Percentiles rank a stretch among this genome's conserved stretches.
Conservation (phyloP, 331 rosid species). For the Phaseolus coccineus region DNA sequence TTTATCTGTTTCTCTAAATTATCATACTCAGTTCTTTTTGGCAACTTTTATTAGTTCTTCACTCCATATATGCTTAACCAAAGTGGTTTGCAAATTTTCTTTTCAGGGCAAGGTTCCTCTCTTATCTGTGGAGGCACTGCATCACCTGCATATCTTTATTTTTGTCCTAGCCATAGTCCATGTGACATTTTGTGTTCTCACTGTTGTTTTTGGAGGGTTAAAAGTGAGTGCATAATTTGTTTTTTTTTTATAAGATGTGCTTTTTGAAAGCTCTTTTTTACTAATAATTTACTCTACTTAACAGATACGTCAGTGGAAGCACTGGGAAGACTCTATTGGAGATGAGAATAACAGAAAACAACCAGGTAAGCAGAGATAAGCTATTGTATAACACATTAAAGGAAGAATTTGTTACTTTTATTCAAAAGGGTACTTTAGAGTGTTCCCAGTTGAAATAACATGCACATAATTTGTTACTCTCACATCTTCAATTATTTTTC, state of each 20-base stretch:
- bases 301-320: slow-evolving; percentile 75
- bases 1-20: background rate
- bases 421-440: too few species aligned
- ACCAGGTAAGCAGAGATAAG: slow-evolving; percentile 43
- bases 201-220: slow-evolving; percentile 64
- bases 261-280: background rate
- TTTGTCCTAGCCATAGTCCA: slow-evolving; percentile 74
- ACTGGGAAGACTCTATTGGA: slow-evolving; percentile 64
- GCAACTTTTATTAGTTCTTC: background rate
- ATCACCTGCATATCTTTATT: slow-evolving; percentile 73
- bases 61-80: background rate
- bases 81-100: background rate
- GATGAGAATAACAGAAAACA: slow-evolving; percentile 45
- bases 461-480: slow-evolving; percentile 2
- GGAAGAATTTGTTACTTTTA: too few species aligned
- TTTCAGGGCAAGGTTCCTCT: slow-evolving; percentile 71
- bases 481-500: slow-evolving; percentile 13
- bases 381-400: background rate
- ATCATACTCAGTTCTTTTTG: background rate
- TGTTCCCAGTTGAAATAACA: too few species aligned
- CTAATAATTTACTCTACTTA: slow-evolving; percentile 6
- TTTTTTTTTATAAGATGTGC: background rate
- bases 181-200: slow-evolving; percentile 69
- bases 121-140: slow-evolving; percentile 63
- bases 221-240: slow-evolving; percentile 49